These are phyloP conservation scores for Fonsecaea nubica DNA, from an alignment of 2,329 filamentous ascomycete species.

Conservation along the genomic window DNA sequence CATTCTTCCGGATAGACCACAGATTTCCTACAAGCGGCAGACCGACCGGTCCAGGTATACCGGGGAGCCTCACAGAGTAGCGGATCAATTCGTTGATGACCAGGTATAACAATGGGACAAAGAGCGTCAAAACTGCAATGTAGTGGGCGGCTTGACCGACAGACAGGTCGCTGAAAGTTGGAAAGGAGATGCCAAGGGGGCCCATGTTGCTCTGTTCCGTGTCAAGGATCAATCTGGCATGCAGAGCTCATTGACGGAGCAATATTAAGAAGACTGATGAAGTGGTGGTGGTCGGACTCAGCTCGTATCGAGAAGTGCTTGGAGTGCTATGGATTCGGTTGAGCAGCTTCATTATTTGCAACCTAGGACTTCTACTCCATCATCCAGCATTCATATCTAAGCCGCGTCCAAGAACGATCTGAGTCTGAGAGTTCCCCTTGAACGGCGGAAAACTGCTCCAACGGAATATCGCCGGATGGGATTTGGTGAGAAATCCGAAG, in stretches of 20 bases:
- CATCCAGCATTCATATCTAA: background rate
- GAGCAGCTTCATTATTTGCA: background rate
- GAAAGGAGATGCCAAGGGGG: background rate
- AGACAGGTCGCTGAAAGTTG: background rate
- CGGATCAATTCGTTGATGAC: slow-evolving; percentile 58
- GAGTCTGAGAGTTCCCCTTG: background rate
- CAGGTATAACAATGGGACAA: slow-evolving; percentile 47
- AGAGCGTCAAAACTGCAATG: background rate
- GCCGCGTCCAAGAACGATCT: background rate
- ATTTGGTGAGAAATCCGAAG: background rate
- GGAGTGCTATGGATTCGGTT: background rate
- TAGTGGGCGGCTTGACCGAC: background rate
- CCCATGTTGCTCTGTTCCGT: background rate
- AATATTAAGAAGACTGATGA: background rate
- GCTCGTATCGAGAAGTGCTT: background rate
- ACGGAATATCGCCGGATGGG: background rate
- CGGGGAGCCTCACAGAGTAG: slow-evolving; percentile 51
- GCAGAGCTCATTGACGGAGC: background rate
- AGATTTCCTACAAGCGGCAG: slow-evolving; percentile 61
- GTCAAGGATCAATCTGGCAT: background rate
- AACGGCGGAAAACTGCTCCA: background rate
- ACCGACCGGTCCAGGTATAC: slow-evolving; percentile 57
- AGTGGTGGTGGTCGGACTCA: background rate
- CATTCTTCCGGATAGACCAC: slow-evolving; percentile 1
- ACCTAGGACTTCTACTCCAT: background rate